These are phyloP conservation scores for Sabuloglossum arenarium DNA, from an alignment of 495 filamentous ascomycete species.

Conservation along the genomic window DNA sequence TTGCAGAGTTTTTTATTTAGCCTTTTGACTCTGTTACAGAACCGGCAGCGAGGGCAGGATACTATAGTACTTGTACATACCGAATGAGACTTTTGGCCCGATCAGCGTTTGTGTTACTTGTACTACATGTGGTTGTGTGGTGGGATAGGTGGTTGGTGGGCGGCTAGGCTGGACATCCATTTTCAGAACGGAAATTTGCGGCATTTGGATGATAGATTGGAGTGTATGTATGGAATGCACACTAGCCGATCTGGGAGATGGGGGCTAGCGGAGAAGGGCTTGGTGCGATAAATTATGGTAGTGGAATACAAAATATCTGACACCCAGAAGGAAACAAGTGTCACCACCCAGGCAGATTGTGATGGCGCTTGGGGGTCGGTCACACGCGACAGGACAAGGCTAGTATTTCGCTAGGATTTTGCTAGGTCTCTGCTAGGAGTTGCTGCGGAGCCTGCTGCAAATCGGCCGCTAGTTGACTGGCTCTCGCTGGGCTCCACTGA, in stretches of 20 bases:
- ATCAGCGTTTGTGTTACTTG: no score
- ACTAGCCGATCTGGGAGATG: background rate
- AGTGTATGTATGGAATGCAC: background rate
- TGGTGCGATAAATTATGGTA: background rate
- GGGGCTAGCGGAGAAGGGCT: background rate
- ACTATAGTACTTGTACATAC: no score
- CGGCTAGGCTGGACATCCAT: no score
- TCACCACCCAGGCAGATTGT: background rate
- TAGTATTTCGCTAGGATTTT: background rate
- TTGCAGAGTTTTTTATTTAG: no score
- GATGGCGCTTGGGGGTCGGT: background rate
- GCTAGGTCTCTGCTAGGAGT: background rate
- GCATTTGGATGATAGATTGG: no score
- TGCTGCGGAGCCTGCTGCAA: background rate
- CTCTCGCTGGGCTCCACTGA: no score
- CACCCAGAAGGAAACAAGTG: background rate
- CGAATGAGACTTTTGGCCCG: no score
- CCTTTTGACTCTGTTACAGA: no score
- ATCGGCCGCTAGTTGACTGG: background rate
- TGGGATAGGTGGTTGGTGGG: background rate
- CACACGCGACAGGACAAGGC: background rate
- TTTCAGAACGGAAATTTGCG: background rate
- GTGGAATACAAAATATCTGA: no score
- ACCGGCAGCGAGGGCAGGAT: no score
- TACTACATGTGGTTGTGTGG: no score